Conservation (phyloP, 2,329 filamentous ascomycete species). For the Trichoderma sp. region DNA sequence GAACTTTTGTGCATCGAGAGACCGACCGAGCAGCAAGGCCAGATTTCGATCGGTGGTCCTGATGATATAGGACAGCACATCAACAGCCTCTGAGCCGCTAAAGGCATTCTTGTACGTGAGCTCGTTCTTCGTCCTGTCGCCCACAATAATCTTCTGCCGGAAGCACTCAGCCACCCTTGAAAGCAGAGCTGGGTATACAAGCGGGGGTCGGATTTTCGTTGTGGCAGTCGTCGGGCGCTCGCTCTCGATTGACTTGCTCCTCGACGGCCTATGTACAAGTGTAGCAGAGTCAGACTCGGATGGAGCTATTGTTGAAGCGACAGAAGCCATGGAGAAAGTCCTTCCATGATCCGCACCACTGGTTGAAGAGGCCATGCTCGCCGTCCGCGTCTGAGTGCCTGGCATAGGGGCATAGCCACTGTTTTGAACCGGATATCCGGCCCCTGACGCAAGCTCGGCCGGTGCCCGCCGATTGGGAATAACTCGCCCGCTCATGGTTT, state of each 20-base stretch:
- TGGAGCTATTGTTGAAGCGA: constrained; percentile 65
- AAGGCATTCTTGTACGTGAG: constrained; percentile 97
- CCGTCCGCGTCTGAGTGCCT: constrained; percentile 56
- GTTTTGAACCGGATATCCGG: constrained; percentile 36
- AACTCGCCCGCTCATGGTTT: constrained; percentile 89
- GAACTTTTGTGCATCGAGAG: constrained; percentile 95
- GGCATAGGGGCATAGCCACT: constrained; percentile 43
- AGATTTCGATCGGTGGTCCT: constrained; percentile 94
- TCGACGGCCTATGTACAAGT: constrained; percentile 56
- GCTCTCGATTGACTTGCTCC: constrained; percentile 53
- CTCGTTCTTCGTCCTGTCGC: constrained; percentile 93
- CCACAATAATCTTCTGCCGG: constrained; percentile 78
- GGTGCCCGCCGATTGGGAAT: constrained; percentile 68
- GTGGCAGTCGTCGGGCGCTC: constrained; percentile 53
- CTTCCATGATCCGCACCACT: constrained; percentile 51
- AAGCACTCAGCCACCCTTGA: constrained; percentile 94
- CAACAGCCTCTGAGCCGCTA: constrained; percentile 91
- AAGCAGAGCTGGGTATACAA: constrained; percentile 90
- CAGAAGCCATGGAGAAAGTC: constrained; percentile 90
- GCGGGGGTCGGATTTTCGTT: constrained; percentile 64
- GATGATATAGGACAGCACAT: constrained; percentile 94
- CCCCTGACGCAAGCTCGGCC: constrained; percentile 38
- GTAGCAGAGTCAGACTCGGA: constrained; percentile 52
- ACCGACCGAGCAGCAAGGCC: constrained; percentile 82
- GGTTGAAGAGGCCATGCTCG: constrained; percentile 58